Evolutionary conservation across 495 filamentous ascomycete genomes (phyloP), one percentile per base, ranked within the genome.

Genomic region (Xanthoparmelia taractica): DNA sequence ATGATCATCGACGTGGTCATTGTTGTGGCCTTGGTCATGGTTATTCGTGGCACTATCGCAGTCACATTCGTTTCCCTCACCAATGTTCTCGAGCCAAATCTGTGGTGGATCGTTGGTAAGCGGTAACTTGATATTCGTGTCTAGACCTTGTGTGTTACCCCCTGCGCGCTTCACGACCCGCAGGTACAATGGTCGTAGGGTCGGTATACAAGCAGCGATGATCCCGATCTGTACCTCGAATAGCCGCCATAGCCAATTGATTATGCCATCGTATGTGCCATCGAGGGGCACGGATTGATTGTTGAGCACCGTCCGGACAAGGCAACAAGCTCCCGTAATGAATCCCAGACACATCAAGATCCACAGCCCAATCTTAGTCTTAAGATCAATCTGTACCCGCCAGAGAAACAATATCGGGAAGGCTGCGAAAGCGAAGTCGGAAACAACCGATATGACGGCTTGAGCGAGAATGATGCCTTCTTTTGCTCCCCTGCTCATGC

Each of bases 161-260:
- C 58, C 48, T 25, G 62, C 25, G 47, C 56, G 57, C 18, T 31
- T 61, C 41, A 33, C 41, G 3, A 54, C 15, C 57, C 43, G 55
- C 15, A 47, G 54, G 43, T 66, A 66, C 3, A 69, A 41, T 0
- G 67, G 64, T 41, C 64, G 61, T 47, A 69, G 33, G 2, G 67
- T 64, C 29, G 66, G 67, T 25, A 69, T 63, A 18, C 65, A 69
- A 8, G 68, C 68, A 33, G 68, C 65, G 29, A 69, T 67, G 38
- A 67, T 67, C 5, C 68, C 65, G 15, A 69, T 61, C 23, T 63
- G 61, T 4, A 69, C 68, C 48, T 69, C 68, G 57, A 69, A 67
- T 12, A 63, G 56, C 10, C 68, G 65, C 68, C 68, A 69, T 1
- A 64, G 48, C 68, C 68, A 69, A 48, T 69, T 66, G 20, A 67